Evolutionary conservation across 805 yeast species (phyloP), one percentile per base, ranked within the genome.

Genomic region (Komagataella pseudopastoris): DNA sequence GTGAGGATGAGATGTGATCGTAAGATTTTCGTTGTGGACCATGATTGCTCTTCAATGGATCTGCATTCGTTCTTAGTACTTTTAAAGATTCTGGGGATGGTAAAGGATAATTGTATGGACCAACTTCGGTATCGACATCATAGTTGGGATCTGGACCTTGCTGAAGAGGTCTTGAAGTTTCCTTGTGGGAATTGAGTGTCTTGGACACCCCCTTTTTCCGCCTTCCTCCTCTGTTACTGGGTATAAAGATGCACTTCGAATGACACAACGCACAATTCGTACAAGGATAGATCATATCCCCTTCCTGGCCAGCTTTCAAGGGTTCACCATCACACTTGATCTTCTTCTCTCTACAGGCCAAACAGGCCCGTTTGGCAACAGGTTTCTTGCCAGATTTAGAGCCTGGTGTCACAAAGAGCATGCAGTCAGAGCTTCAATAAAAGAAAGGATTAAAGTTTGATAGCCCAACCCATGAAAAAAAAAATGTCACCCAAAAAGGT

Each of bases 251-350:
- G 62, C 85, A 80, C 24, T 71, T 73, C 0, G 67, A 62, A 0
- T 74, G 75, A 16, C 73, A 58, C 2, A 67, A 51, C 50, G 66
- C 63, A 56, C 84, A 78, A 57, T 78, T 78, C 44, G 81, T 62
- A 56, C 85, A 80, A 6, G 54, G 55, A 8, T 48, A 20, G 18
- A 47, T 49, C 4, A 45, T 43, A 18, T 52, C 44, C 4, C 56
- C 52, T 44, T 50, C 52, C 20, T 55, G 51, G 45, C 53, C 55
- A 16, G 51, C 56, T 0, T 58, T 57, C 4, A 61, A 58, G 12
- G 69, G 59, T 56, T 79, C 85, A 12, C 86, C 86, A 56, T 81
- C 85, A 62, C 87, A 81, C 56, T 79, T 81, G 55, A 81, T 71
- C 57, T 81, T 81, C 65, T 77, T 79, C 56, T 78, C 83, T 45